A percentile compares a stretch with the other conserved stretches of the same genome.
These are phyloP conservation scores for Senna siamea DNA, from an alignment of 306 rosid species.

Conservation along the genomic window DNA sequence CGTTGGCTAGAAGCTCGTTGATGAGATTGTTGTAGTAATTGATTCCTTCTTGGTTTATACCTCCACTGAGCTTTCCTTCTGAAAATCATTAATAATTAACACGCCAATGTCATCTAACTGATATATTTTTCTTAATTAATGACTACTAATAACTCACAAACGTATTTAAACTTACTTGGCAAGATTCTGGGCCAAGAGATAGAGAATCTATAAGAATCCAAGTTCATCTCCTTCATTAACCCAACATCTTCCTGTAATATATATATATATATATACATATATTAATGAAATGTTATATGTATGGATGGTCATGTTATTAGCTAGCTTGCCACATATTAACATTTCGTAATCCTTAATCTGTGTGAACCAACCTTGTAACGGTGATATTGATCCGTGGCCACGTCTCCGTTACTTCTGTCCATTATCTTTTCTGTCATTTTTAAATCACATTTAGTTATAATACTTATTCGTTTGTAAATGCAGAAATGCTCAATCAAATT, in stretches of 20 bases:
- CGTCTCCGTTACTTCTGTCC: conserved; percentile 56
- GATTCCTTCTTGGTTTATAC: conserved; percentile 59
- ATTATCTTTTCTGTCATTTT: conserved; percentile 41
- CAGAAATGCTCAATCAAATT: background rate
- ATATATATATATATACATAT: too few relatives aligned
- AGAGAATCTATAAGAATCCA: background rate
- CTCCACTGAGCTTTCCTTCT: conserved; percentile 67
- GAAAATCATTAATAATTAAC: background rate
- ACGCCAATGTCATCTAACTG: too few relatives aligned
- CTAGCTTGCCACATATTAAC: too few relatives aligned
- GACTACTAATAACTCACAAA: too few relatives aligned
- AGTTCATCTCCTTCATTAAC: background rate
- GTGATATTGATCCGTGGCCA: conserved; percentile 55
- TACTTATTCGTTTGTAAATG: too few relatives aligned
- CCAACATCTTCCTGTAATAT: background rate
- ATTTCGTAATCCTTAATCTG: too few relatives aligned
- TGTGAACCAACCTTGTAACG: too few relatives aligned
- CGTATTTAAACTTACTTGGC: background rate
- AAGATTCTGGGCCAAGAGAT: background rate
- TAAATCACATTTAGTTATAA: too few relatives aligned
- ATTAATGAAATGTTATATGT: too few relatives aligned
- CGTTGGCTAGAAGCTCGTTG: conserved; percentile 53
- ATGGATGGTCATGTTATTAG: too few relatives aligned
- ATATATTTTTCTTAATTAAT: too few relatives aligned
- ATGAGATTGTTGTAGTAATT: conserved; percentile 64